Percentiles rank a stretch among this genome's conserved stretches.
Evolutionary conservation across 2,329 filamentous ascomycete genomes (phyloP).

Genomic region (Aspergillus hortae): DNA sequence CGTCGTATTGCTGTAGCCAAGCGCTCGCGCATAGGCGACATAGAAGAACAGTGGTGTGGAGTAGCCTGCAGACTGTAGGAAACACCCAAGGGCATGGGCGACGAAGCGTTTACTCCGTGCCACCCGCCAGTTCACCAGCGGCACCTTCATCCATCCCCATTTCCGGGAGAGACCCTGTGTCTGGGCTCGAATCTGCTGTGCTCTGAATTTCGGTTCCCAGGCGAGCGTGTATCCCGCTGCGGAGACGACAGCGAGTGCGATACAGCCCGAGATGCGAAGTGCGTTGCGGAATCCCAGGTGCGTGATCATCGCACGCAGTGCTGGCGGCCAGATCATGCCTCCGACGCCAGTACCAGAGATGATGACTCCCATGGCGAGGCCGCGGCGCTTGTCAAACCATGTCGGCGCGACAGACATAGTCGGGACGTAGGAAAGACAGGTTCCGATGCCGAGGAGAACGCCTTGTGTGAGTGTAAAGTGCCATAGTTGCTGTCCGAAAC

Average conservation of each 20-base stretch:
- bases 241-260: slow-evolving; percentile 28
- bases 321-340: slow-evolving; percentile 38
- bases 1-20: slow-evolving; percentile 34
- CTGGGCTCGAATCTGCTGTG: slow-evolving; percentile 17
- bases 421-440: slow-evolving; percentile 38
- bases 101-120: slow-evolving; percentile 30
- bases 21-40: slow-evolving; percentile 37
- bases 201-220: slow-evolving; percentile 29
- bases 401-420: slow-evolving; percentile 38
- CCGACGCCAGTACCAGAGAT: slow-evolving; percentile 39
- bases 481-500: slow-evolving; percentile 33
- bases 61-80: slow-evolving; percentile 40
- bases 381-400: slow-evolving; percentile 37
- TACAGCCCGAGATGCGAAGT: slow-evolving; percentile 29
- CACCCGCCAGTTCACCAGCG: slow-evolving; percentile 30
- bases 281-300: slow-evolving; percentile 38
- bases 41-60: slow-evolving; percentile 41
- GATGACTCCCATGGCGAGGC: slow-evolving; percentile 40
- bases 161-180: slow-evolving; percentile 11
- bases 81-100: slow-evolving; percentile 34
- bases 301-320: slow-evolving; percentile 28
- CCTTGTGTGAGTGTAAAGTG: slow-evolving; percentile 36
- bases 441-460: slow-evolving; percentile 36
- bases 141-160: slow-evolving; percentile 22
- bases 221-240: slow-evolving; percentile 21